Conservation (phyloP, 306 rosid species). For the Lathyrus sativus region DNA sequence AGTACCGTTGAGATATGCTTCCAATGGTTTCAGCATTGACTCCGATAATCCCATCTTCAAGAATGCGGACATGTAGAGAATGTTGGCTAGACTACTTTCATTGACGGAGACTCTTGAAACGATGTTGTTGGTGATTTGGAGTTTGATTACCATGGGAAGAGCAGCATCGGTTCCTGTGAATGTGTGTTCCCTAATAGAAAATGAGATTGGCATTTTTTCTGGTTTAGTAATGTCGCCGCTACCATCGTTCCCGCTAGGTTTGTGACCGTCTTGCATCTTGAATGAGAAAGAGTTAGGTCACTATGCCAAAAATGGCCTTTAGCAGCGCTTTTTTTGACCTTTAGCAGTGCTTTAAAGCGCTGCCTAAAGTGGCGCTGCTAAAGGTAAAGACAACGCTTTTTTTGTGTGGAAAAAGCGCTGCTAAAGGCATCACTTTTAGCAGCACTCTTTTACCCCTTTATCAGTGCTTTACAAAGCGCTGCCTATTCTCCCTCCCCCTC, state of each 20-base stretch:
- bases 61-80: conserved; percentile 4
- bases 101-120: neutral
- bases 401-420: no score
- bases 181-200: neutral
- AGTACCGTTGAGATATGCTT: neutral
- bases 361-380: no score
- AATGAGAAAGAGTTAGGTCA: no score
- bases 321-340: no score
- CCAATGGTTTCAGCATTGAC: neutral
- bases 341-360: no score
- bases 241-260: neutral
- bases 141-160: neutral
- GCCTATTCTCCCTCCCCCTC: no score
- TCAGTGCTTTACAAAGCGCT: no score
- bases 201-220: neutral
- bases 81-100: neutral
- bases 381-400: no score
- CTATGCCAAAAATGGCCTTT: no score
- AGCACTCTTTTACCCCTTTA: no score
- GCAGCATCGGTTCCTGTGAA: neutral
- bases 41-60: neutral
- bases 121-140: neutral
- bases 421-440: no score
- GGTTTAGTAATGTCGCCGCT: neutral
- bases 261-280: no score